phyloP scores from a whole-genome alignment of 176 grass and related monocot species.

The Miscanthus lutarioriparius region DNA sequence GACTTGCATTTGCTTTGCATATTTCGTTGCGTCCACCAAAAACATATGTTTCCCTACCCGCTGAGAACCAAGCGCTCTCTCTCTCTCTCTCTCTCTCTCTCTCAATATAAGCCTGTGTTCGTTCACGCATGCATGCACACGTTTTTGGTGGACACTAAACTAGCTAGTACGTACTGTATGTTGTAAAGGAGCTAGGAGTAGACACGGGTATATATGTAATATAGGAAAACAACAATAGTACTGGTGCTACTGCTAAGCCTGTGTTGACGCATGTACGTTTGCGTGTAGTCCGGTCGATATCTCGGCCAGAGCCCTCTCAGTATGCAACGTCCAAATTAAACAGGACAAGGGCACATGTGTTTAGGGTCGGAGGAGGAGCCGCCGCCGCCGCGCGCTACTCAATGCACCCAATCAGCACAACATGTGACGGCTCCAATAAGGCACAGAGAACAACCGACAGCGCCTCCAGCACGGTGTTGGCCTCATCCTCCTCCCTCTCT shows the following conservation, averaged over 20 bases:
- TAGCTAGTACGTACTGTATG: too few relatives aligned
- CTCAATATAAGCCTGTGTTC: too few relatives aligned
- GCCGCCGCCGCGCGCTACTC: background rate
- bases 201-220: too few relatives aligned
- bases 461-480: slow-evolving; percentile 72
- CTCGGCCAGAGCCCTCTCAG: background rate
- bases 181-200: too few relatives aligned
- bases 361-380: slow-evolving; percentile 25
- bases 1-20: slow-evolving; percentile 36
- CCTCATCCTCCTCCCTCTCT: slow-evolving; percentile 38
- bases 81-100: background rate
- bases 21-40: slow-evolving; percentile 13
- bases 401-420: slow-evolving; percentile 65
- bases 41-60: slow-evolving; percentile 33
- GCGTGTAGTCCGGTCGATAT: slow-evolving; percentile 9
- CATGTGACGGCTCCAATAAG: slow-evolving; percentile 86
- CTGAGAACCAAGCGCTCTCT: background rate
- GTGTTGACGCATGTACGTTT: slow-evolving; percentile 27
- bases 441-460: slow-evolving; percentile 90
- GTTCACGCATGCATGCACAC: too few relatives aligned
- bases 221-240: background rate
- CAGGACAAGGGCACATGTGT: slow-evolving; percentile 55
- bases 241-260: slow-evolving; percentile 24
- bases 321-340: background rate
- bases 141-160: too few relatives aligned